phyloP scores from a whole-genome alignment of 257 asterid genomes.

The Solanum raphanifolium region DNA sequence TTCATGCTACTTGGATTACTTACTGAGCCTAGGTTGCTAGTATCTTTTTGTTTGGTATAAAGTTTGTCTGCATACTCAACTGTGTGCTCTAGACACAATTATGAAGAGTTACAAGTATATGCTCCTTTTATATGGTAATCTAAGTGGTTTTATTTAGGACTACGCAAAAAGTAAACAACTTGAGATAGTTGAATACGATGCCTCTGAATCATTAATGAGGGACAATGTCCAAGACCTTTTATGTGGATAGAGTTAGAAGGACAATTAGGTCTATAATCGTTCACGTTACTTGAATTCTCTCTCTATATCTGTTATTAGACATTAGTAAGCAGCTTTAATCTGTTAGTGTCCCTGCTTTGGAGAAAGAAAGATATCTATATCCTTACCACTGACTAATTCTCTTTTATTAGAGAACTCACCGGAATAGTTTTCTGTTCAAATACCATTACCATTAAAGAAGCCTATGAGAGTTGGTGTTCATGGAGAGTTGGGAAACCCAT shows the following conservation, averaged over 20 bases:
- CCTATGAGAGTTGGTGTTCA: background rate
- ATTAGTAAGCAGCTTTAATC: background rate
- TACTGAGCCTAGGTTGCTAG: background rate
- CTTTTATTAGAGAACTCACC: background rate
- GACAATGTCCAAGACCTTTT: background rate
- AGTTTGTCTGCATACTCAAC: background rate
- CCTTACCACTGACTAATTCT: background rate
- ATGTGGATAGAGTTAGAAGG: background rate
- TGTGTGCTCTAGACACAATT: background rate
- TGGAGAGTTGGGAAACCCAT: background rate
- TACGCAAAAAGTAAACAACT: background rate
- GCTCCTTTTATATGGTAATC: background rate
- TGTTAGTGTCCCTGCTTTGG: background rate
- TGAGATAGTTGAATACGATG: background rate
- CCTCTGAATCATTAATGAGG: background rate
- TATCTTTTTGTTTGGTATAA: background rate
- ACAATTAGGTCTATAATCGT: background rate
- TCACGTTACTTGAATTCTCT: background rate
- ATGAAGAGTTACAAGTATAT: background rate
- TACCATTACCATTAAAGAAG: background rate
- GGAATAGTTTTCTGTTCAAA: background rate
- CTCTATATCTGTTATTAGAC: background rate
- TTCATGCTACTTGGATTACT: background rate
- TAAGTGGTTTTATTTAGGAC: background rate
- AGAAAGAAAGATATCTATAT: background rate